A percentile compares a stretch with the other conserved stretches of the same genome.
Conservation (phyloP, 768 basidiomycete genomes). For the Kwoniella shandongensis region DNA sequence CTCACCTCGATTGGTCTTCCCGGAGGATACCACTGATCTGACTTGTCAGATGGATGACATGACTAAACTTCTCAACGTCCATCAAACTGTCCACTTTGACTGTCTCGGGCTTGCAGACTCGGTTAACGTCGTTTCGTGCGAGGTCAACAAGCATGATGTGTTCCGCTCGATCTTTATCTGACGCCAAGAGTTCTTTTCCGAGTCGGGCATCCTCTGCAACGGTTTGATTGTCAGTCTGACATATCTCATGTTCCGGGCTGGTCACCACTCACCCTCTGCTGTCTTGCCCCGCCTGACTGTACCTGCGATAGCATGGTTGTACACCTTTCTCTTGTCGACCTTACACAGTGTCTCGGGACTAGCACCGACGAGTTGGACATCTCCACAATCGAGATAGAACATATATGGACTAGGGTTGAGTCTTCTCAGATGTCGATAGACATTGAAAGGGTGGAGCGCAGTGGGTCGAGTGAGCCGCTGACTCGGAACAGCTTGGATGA, state of each 20-base stretch:
- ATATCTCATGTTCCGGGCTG: background rate
- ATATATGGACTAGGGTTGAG: slow-evolving; percentile 98
- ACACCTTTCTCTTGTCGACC: slow-evolving; percentile 86
- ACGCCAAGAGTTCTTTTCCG: slow-evolving; percentile 70
- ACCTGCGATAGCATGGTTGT: slow-evolving; percentile 96
- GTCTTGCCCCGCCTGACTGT: slow-evolving; percentile 85
- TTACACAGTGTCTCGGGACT: slow-evolving; percentile 98
- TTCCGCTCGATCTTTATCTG: slow-evolving; percentile 94
- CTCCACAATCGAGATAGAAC: slow-evolving; percentile 95
- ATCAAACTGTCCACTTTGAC: slow-evolving; percentile 96
- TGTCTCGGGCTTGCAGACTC: slow-evolving; percentile 89
- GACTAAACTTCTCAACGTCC: slow-evolving; percentile 90
- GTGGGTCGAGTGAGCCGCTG: slow-evolving; percentile 86
- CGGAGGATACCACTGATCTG: slow-evolving; percentile 86
- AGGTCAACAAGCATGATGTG: slow-evolving; percentile 99
- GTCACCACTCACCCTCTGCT: slow-evolving; percentile 66
- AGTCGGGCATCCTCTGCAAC: slow-evolving; percentile 83
- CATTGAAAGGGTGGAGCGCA: slow-evolving; percentile 91
- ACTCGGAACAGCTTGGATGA: slow-evolving; percentile 97
- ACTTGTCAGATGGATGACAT: slow-evolving; percentile 95
- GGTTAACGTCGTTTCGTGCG: slow-evolving; percentile 96
- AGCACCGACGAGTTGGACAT: slow-evolving; percentile 92
- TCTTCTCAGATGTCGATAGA: slow-evolving; percentile 86
- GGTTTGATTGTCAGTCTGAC: background rate
- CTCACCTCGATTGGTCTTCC: slow-evolving; percentile 76